Base-by-base conservation (phyloP, 2,329 filamentous ascomycete species). In the Penicillium hesseltinei region DNA sequence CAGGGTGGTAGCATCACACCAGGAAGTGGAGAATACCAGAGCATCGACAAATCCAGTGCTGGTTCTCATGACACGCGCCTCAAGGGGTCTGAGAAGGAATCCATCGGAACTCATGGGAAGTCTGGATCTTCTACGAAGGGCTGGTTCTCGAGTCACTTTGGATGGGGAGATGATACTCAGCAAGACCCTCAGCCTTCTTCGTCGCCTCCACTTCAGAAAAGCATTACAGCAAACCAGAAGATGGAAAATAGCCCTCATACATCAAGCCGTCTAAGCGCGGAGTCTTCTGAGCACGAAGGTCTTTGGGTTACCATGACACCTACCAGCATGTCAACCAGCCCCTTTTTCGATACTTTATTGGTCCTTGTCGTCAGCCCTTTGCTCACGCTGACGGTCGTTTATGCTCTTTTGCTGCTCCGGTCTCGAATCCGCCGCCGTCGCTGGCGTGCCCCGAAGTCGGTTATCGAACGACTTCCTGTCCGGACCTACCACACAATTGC, bases 301-400 rank as follows among this genome's bases (percentile, higher is more conserved):
- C 83, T 99, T 5, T 97, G 92, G 92, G 91, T 99, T n/a, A 96
- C 94, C 8, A 85, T 99, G 54, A 94, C 91, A 0, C 94, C 92
- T 1, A 92, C 92, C 0, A 93, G 86, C 74, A 86, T 88, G 77
- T 93, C 91, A 62, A 89, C 89, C 5, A 95, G 89, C 66, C 92
- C 94, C 0, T 96, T 99, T 78, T 92, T 97, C 66, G 94, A 99
- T 71, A 97, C 93, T 0, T 82, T 99, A 3, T 81, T 97, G n/a
- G 92, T 99, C 9, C 81, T 99, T n/a, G 92, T 99, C 33, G 87
- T 97, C 53, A 97, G 92, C 69, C 94, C 94, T 8, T 77, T 99
- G 15, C 88, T 97, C 51, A 97, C 94, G 0, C 77, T 99, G 67
- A 95, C 91, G 4, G 88, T 97, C 5, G 93, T 99, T 2, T 97